Evolutionary conservation across 1,284 basidiomycete genomes (phyloP).

Genomic region (Porogramme epimiltina): DNA sequence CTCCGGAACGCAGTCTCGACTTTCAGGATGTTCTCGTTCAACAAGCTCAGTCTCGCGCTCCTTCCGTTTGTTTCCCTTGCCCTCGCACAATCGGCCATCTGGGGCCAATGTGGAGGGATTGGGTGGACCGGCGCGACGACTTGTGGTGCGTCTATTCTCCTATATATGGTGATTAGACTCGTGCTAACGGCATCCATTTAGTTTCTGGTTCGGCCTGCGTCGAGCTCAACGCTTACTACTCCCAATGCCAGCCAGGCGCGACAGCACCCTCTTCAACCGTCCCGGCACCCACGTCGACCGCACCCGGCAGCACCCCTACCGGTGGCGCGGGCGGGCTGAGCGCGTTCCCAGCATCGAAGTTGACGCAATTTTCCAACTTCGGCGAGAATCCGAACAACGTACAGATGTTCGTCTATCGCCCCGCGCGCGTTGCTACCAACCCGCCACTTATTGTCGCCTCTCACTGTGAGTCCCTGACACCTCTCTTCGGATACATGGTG

Average conservation of each 20-base stretch:
- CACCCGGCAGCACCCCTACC: conserved; percentile 10
- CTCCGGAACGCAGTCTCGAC: not conserved
- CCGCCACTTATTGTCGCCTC: conserved; percentile 47
- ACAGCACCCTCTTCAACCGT: conserved; percentile 14
- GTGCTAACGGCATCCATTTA: conserved; percentile 29
- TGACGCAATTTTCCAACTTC: conserved; percentile 35
- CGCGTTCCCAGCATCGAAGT: conserved; percentile 21
- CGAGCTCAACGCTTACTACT: conserved; percentile 33
- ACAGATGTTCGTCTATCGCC: conserved; percentile 50
- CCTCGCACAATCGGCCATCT: conserved; percentile 32
- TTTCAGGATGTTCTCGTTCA: conserved; percentile 14
- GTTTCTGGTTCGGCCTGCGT: conserved; percentile 33
- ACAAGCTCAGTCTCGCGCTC: conserved; percentile 18
- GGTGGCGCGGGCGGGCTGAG: conserved; percentile 9
- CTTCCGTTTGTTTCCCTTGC: conserved; percentile 32
- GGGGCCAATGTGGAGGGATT: conserved; percentile 40
- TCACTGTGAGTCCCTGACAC: conserved; percentile 37
- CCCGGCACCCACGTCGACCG: not conserved
- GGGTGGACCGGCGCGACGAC: conserved; percentile 38
- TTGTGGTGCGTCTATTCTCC: conserved; percentile 34
- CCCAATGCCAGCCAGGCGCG: conserved; percentile 33
- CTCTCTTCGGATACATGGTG: not conserved
- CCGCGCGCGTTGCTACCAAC: conserved; percentile 39
- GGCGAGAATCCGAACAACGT: conserved; percentile 55
- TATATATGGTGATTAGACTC: conserved; percentile 1